These are phyloP conservation scores for Leptographium lundbergii DNA, from an alignment of 2,329 filamentous ascomycete species.

Conservation along the genomic window DNA sequence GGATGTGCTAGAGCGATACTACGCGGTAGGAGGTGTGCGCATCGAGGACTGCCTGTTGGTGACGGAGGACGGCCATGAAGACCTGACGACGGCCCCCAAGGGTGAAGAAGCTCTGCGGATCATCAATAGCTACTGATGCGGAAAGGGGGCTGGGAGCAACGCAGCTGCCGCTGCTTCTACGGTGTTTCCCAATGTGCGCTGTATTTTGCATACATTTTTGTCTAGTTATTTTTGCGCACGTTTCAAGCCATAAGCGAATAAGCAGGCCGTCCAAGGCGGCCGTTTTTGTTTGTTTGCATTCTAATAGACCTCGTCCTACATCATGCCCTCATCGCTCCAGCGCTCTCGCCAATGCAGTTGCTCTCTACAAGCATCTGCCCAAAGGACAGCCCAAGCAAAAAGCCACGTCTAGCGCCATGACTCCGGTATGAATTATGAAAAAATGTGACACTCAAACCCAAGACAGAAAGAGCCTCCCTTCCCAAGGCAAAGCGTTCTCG, in stretches of 20 bases:
- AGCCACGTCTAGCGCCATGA: not conserved
- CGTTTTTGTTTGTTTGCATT: constrained; percentile 1
- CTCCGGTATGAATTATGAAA: not conserved
- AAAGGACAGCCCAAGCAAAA: not conserved
- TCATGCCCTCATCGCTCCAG: not conserved
- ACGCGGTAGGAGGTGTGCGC: constrained; percentile 72
- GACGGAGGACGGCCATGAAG: constrained; percentile 66
- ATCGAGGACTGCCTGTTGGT: constrained; percentile 88
- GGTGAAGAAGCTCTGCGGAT: constrained; percentile 55
- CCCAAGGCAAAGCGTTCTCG: not conserved
- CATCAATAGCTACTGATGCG: constrained; percentile 28
- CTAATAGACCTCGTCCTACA: not conserved
- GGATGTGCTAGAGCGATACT: constrained; percentile 54
- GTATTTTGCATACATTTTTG: not conserved
- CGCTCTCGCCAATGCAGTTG: not conserved
- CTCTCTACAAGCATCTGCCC: not conserved
- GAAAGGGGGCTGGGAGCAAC: not conserved
- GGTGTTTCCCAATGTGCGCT: not conserved
- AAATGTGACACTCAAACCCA: not conserved
- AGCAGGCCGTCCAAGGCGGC: not conserved
- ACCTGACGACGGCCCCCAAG: constrained; percentile 71
- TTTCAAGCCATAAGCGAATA: not conserved
- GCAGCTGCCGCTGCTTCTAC: too few species aligned
- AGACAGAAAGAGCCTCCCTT: not conserved
- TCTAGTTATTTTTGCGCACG: not conserved